A percentile compares a stretch with the other conserved stretches of the same genome.
These are phyloP conservation scores for Ophiostoma ips DNA, from an alignment of 2,329 filamentous ascomycete species.

Conservation along the genomic window DNA sequence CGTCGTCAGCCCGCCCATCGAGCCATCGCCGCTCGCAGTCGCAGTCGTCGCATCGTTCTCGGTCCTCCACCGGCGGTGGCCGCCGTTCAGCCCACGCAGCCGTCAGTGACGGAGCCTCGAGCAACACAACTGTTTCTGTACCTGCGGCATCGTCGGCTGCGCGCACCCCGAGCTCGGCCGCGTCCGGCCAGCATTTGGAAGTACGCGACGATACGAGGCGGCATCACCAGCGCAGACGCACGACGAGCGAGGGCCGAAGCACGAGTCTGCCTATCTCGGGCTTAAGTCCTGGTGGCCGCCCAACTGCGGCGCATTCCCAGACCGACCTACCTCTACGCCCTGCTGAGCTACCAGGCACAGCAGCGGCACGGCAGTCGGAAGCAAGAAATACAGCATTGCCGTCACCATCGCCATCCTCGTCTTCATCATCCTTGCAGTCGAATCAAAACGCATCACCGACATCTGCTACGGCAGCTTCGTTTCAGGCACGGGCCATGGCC, in stretches of 20 bases:
- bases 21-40: slow-evolving; percentile 25
- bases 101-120: background rate
- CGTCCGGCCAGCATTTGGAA: slow-evolving; percentile 28
- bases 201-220: slow-evolving; percentile 32
- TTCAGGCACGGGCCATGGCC: slow-evolving; percentile 20
- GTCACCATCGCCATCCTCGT: slow-evolving; percentile 6
- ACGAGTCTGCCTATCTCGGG: slow-evolving; percentile 32
- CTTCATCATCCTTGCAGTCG: slow-evolving; percentile 1
- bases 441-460: background rate
- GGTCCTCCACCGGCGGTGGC: slow-evolving; percentile 21
- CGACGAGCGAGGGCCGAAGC: slow-evolving; percentile 41
- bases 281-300: slow-evolving; percentile 11
- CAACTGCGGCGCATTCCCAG: slow-evolving; percentile 40
- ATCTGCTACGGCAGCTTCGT: slow-evolving; percentile 14
- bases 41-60: slow-evolving; percentile 23
- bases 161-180: slow-evolving; percentile 32
- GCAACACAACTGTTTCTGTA: background rate
- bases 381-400: background rate
- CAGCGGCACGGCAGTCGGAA: slow-evolving; percentile 11
- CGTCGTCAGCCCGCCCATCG: slow-evolving; percentile 16
- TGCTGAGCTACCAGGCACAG: slow-evolving; percentile 2
- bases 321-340: slow-evolving; percentile 44
- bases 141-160: slow-evolving; percentile 16
- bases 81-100: background rate
- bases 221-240: slow-evolving; percentile 30